Percentiles rank a stretch among this genome's conserved stretches.
These are phyloP conservation scores for Arabidopsis lyrata DNA, from an alignment of 441 rosid genomes.

Conservation along the genomic window DNA sequence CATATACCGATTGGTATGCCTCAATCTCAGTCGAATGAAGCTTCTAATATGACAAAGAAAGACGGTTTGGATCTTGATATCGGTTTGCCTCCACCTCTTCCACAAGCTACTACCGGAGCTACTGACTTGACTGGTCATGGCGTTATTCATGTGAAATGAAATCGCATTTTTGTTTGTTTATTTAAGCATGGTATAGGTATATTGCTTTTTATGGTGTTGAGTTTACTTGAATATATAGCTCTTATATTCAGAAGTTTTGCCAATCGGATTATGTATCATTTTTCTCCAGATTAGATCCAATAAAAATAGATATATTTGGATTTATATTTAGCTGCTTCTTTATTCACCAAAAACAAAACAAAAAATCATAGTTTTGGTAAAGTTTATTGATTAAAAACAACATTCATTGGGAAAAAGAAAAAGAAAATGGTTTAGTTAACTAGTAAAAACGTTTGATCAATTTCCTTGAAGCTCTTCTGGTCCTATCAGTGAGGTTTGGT, in stretches of 20 bases:
- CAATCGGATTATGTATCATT: conserved; percentile 11
- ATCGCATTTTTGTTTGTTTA: background rate
- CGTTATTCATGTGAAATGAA: conserved; percentile 43
- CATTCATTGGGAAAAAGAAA: background rate
- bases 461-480: conserved; percentile 49
- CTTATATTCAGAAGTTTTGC: conserved; percentile 34
- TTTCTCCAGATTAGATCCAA: background rate
- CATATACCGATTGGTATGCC: conserved; percentile 37
- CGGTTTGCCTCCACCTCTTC: conserved; percentile 33
- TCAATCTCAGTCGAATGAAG: conserved; percentile 24
- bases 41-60: conserved; percentile 26
- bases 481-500: conserved; percentile 29
- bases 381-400: background rate
- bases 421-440: background rate
- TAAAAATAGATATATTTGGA: background rate
- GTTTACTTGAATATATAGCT: conserved; percentile 22
- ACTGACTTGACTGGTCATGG: conserved; percentile 36
- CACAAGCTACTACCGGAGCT: conserved; percentile 35
- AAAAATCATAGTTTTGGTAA: conserved; percentile 8
- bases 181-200: conserved; percentile 18
- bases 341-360: conserved; percentile 14
- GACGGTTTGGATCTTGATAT: conserved; percentile 32
- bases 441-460: conserved; percentile 41
- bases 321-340: conserved; percentile 23
- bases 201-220: conserved; percentile 14